Evolutionary conservation across 2,329 filamentous ascomycete species (phyloP).

Genomic region (Epicoccum nigrum): DNA sequence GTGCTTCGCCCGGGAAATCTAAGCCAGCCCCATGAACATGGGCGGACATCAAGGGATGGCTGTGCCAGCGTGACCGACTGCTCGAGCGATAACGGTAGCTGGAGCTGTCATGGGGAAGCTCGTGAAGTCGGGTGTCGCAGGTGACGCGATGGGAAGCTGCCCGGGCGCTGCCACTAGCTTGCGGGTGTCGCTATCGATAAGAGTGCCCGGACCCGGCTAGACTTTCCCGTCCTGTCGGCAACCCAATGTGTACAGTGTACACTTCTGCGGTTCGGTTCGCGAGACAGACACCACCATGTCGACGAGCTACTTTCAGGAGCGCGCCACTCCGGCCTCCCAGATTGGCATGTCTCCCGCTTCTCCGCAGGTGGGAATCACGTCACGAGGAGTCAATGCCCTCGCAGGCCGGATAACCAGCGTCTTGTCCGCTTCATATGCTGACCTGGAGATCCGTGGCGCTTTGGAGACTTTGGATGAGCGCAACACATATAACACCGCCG

Average conservation of each 20-base stretch:
- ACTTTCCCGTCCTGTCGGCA: slow-evolving; percentile 21
- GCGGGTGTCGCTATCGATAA: slow-evolving; percentile 39
- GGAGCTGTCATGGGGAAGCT: slow-evolving; percentile 30
- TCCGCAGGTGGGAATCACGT: slow-evolving; percentile 28
- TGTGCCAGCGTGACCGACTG: slow-evolving; percentile 28
- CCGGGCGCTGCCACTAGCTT: too few species aligned
- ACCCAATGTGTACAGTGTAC: slow-evolving; percentile 22
- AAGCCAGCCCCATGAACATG: slow-evolving; percentile 32
- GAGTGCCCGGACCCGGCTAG: slow-evolving; percentile 28
- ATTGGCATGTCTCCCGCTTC: slow-evolving; percentile 39
- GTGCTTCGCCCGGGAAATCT: slow-evolving; percentile 23
- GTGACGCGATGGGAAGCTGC: slow-evolving; percentile 9
- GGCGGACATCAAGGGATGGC: slow-evolving; percentile 20
- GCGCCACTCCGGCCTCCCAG: slow-evolving; percentile 31
- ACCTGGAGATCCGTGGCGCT: slow-evolving; percentile 87
- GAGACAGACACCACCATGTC: slow-evolving; percentile 31
- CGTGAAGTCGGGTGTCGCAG: slow-evolving; percentile 25
- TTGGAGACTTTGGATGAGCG: slow-evolving; percentile 78
- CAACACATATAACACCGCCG: slow-evolving; percentile 73
- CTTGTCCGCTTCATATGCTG: slow-evolving; percentile 89
- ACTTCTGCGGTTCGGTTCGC: slow-evolving; percentile 14
- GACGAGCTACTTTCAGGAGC: slow-evolving; percentile 42
- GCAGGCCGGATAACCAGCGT: slow-evolving; percentile 83
- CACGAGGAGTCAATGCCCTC: slow-evolving; percentile 66
- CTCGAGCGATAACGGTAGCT: slow-evolving; percentile 23